Base-by-base conservation (phyloP, 495 filamentous ascomycete species). In the Penicillium longicatenatum region DNA sequence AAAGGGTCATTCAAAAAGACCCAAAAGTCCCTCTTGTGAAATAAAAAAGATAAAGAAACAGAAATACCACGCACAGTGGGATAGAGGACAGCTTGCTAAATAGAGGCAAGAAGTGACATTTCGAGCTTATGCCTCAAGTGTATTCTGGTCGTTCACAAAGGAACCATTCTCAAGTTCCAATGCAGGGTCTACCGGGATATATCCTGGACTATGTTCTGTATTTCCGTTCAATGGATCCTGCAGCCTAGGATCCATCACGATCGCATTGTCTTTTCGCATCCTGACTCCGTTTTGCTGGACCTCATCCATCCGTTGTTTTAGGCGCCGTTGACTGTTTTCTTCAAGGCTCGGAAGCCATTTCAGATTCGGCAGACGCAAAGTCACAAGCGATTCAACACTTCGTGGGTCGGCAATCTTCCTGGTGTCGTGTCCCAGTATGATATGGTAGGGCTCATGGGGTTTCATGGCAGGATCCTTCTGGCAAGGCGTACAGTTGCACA, bases 361-460 rank as follows among this genome's bases (percentile, higher is more conserved):
- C 8, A 92, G 71, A 70, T 98, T 98, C 16, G 92, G 91, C 22
- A 87, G 77, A 12, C 86, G 82, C 72, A 96, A 94, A 62, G 96
- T 89, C 10, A 97, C 90, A 14, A 97, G 76, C 39, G 84, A 84
- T 66, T 98, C 92, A 12, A 93, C 84, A 67, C 92, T 96, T 46
- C 94, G 85, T 47, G 87, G 86, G 70, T 98, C 94, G 16, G 93
- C 92, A 30, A 97, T 84, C 35, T 88, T 88, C 44, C 82, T 87
- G 1, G 94, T 98, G 54, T 97, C 92, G 66, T 95, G 90, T 0
- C 93, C 94, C 12, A 97, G 83, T 3, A 93, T 75, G 2, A 90
- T 95, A 54, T 85, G 88, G 60, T 86, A 90, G 0, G 93, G 94
- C 60, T 90, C 81, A 61, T 93, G 94, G 1, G 93, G 92, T 41